These are phyloP conservation scores for Vigna nakashimae DNA, from an alignment of 306 rosid species.

Conservation along the genomic window DNA sequence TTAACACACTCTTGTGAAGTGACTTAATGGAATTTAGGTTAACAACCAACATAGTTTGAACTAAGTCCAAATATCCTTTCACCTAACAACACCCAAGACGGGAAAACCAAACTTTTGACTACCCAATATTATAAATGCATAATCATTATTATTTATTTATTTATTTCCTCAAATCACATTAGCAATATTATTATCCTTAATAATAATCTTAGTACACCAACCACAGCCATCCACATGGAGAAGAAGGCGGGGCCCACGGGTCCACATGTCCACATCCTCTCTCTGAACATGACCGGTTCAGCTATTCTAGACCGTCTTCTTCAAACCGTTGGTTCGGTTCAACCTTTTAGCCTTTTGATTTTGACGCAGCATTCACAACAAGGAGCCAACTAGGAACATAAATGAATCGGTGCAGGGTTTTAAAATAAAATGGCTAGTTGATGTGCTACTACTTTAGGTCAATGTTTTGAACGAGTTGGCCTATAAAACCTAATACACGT, in stretches of 20 bases:
- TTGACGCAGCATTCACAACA: neutral
- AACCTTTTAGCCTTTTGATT: slow-evolving; percentile 7
- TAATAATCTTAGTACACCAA: neutral
- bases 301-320: slow-evolving; percentile 19
- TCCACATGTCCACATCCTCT: neutral
- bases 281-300: slow-evolving; percentile 24
- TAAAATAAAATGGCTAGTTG: neutral
- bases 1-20: neutral
- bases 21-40: neutral
- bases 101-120: neutral
- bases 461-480: no score
- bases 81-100: neutral
- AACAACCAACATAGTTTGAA: neutral
- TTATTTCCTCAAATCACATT: no score
- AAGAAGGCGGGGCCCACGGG: neutral
- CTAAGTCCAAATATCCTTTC: neutral
- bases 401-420: neutral
- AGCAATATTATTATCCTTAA: no score
- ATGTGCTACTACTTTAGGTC: no score
- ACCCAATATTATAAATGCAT: neutral
- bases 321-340: neutral
- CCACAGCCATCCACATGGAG: neutral
- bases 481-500: no score
- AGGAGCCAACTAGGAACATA: neutral
- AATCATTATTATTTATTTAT: neutral